Base-by-base conservation (phyloP, 225 moss, liverwort and hornwort species). In the Climacium dendroides region DNA sequence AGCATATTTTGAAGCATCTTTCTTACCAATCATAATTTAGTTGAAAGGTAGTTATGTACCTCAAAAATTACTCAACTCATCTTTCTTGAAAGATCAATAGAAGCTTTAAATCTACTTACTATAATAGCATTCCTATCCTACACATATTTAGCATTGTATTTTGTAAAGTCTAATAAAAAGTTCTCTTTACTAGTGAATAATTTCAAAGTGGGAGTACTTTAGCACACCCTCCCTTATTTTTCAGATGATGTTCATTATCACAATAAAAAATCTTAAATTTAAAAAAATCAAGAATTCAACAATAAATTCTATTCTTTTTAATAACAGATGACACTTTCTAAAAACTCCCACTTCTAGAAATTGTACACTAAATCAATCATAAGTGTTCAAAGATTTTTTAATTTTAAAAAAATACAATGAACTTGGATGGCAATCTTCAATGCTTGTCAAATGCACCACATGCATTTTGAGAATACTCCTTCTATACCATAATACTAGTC, bases 11-110 rank as follows among this genome's bases (percentile, higher is more conserved):
- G 15, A 41, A 26, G 5, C 5, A 4, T 25, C 67, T 2, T 70
- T 26, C 25, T 26, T 26, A 15, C 15, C 0, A 15, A 5, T 70
- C 43, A 15, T 71, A 26, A 43, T 71, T 9, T 2, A 71, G 3
- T 43, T 43, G 26, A 16, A 45, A 0, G 9, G 4, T 37, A 5
- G 3, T 10, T 16, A 26, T 2, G 0, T 12, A 71, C 16, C 1
- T 28, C 43, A 26, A 71, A 71, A 28, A 71, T 10, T 26, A 28
- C 1, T 28, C 16, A 28, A 10, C 6, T 16, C 16, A 16, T 45
- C 1, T 28, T 43, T 26, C 2, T 43, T 71, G 15, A 28, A 43
- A 43, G 43, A 14, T 9, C 43, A 43, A 8, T 43, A 16, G 5
- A 28, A 43, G 43, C 16, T 71, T 43, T 71, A 71, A 71, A 71